Evolutionary conservation across 2,329 filamentous ascomycete species (phyloP).

Genomic region (Paecilomyces niveus): DNA sequence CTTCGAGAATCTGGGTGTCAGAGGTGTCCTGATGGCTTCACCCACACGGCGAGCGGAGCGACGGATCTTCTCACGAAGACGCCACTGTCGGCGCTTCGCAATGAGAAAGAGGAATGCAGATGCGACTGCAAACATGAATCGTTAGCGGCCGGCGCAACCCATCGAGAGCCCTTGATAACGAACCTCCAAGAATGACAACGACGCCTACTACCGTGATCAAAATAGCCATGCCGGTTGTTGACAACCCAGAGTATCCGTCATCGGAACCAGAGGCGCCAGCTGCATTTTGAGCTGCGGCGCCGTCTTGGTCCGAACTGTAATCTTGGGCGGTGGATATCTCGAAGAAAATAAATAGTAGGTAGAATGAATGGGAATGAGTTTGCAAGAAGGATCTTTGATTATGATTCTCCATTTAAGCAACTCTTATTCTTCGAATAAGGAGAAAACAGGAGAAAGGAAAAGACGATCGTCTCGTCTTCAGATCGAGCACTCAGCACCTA

Average conservation of each 20-base stretch:
- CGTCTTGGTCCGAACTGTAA: not conserved
- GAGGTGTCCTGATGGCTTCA: conserved; percentile 15
- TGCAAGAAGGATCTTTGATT: not conserved
- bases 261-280: conserved; percentile 61
- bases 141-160: conserved; percentile 1
- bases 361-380: not conserved
- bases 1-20: conserved; percentile 15
- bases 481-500: not conserved
- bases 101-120: conserved; percentile 66
- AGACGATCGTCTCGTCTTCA: not conserved
- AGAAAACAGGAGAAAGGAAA: not conserved
- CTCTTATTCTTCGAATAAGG: too few relatives aligned
- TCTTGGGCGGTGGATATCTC: not conserved
- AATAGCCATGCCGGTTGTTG: conserved; percentile 62
- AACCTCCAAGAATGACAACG: conserved; percentile 64
- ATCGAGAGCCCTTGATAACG: conserved; percentile 20
- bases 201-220: conserved; percentile 66
- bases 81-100: conserved; percentile 81
- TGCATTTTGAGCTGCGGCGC: conserved; percentile 22
- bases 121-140: conserved; percentile 42
- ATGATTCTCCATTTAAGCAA: not conserved
- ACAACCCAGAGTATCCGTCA: conserved; percentile 55
- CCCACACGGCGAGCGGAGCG: conserved; percentile 51
- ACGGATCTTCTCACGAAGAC: conserved; percentile 63
- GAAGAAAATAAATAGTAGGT: not conserved